These are phyloP conservation scores for Phaseolus lunatus DNA, from an alignment of 306 rosid genomes.

Conservation along the genomic window DNA sequence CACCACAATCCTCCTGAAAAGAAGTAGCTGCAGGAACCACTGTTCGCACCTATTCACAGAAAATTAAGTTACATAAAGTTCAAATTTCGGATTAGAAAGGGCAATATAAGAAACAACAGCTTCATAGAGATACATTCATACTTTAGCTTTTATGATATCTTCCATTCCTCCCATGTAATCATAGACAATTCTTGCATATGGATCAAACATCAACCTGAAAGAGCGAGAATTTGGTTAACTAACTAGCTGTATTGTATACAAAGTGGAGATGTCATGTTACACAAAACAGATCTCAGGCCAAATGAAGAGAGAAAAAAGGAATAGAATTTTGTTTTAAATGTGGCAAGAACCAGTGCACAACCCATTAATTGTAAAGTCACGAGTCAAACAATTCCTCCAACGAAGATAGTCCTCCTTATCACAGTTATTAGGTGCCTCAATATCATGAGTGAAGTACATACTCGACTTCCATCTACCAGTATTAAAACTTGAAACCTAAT, in stretches of 20 bases:
- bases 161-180: constrained; percentile 91
- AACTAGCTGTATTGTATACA: constrained; percentile 35
- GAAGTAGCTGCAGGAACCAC: constrained; percentile 75
- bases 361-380: constrained; percentile 96
- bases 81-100: constrained; percentile 41
- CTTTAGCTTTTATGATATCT: constrained; percentile 75
- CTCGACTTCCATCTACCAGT: constrained; percentile 49
- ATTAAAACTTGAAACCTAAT: constrained; percentile 92
- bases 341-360: constrained; percentile 54
- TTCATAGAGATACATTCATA: constrained; percentile 58
- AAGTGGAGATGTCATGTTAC: constrained; percentile 27
- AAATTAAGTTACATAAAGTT: constrained; percentile 47
- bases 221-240: constrained; percentile 26
- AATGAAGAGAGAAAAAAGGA: constrained; percentile 11
- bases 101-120: constrained; percentile 45
- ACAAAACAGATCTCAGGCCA: constrained; percentile 30
- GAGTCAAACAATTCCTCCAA: constrained; percentile 81
- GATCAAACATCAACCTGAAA: constrained; percentile 91
- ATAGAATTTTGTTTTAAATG: constrained; percentile 26
- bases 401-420: constrained; percentile 78
- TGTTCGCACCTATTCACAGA: constrained; percentile 76
- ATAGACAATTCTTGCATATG: constrained; percentile 65
- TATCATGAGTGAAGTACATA: constrained; percentile 38
- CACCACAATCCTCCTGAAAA: constrained; percentile 90
- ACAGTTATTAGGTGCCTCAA: constrained; percentile 54